Percentiles rank a stretch among this genome's conserved stretches.
These are phyloP conservation scores for Zymoseptoria crescenta DNA, from an alignment of 2,329 filamentous ascomycete species.

Conservation along the genomic window DNA sequence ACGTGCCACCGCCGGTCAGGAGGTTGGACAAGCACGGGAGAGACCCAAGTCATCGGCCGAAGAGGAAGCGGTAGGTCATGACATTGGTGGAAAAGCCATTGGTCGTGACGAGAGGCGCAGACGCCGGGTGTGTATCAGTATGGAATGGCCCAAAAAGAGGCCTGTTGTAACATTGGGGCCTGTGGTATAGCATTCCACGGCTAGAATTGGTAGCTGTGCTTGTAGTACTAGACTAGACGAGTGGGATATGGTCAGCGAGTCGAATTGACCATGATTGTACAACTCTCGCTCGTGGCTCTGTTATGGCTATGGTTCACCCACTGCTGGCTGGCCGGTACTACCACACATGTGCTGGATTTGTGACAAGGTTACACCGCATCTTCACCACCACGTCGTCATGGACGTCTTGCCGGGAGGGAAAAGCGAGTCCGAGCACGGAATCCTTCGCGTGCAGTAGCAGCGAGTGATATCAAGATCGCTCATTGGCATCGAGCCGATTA, in stretches of 20 bases:
- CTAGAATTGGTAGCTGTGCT: neutral
- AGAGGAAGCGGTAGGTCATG: constrained; percentile 24
- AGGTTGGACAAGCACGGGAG: constrained; percentile 31
- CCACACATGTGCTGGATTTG: neutral
- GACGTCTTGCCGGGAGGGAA: too few relatives aligned
- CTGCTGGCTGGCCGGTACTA: neutral
- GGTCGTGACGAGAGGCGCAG: neutral
- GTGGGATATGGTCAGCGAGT: neutral
- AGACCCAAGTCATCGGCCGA: constrained; percentile 30
- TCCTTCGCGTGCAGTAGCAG: neutral
- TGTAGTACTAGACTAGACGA: neutral
- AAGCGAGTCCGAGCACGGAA: too few relatives aligned
- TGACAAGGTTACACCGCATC: neutral
- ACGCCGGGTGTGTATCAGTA: neutral
- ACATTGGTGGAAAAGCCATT: neutral
- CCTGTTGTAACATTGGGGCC: neutral
- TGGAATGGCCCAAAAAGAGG: neutral
- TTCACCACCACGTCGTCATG: too few relatives aligned
- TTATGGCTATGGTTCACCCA: neutral
- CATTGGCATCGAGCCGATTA: neutral
- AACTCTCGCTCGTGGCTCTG: neutral
- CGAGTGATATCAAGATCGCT: neutral
- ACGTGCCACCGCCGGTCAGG: constrained; percentile 28
- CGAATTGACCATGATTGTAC: neutral
- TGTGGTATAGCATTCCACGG: neutral